Evolutionary conservation across 1,284 basidiomycete species (phyloP).

Genomic region (Cryptococcus amylolentus): DNA sequence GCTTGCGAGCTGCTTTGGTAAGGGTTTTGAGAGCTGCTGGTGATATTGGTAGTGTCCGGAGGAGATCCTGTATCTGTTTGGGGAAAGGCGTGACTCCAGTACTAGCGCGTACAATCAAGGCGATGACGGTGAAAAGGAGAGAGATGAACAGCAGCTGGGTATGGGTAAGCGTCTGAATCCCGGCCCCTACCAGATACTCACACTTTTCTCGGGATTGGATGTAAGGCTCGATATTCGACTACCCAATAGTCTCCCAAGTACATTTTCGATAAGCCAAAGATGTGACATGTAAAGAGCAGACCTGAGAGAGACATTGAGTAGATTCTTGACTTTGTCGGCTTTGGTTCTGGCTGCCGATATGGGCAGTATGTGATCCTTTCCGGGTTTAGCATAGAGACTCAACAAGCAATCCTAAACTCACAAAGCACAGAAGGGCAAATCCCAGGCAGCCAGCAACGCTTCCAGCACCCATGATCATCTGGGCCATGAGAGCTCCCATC

Average conservation of each 20-base stretch:
- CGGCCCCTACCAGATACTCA: conserved; percentile 6
- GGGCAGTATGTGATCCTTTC: conserved; percentile 9
- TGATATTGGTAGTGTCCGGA: background rate
- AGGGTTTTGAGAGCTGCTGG: background rate
- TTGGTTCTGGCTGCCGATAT: background rate
- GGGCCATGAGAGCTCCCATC: conserved; percentile 18
- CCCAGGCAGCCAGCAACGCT: conserved; percentile 16
- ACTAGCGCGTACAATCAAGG: conserved; percentile 22
- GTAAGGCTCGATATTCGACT: conserved; percentile 9
- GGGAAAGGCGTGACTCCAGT: too few relatives aligned
- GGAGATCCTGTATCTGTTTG: too few relatives aligned
- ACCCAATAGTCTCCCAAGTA: conserved; percentile 13
- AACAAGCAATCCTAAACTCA: conserved; percentile 7
- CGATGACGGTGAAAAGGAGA: conserved; percentile 22
- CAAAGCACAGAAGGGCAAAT: conserved; percentile 33
- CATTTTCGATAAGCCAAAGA: conserved; percentile 17
- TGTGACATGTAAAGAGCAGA: conserved; percentile 18
- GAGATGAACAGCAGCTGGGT: conserved; percentile 32
- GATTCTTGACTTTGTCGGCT: conserved; percentile 3
- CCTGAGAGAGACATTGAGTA: conserved; percentile 12
- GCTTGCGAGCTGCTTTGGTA: background rate
- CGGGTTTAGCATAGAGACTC: background rate
- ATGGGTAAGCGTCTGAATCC: background rate
- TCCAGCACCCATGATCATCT: conserved; percentile 17
- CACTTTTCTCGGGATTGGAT: conserved; percentile 27